A percentile compares a stretch with the other conserved stretches of the same genome.
These are phyloP conservation scores for Neophaeococcomyces aloes DNA, from an alignment of 2,329 filamentous ascomycete genomes.

Conservation along the genomic window DNA sequence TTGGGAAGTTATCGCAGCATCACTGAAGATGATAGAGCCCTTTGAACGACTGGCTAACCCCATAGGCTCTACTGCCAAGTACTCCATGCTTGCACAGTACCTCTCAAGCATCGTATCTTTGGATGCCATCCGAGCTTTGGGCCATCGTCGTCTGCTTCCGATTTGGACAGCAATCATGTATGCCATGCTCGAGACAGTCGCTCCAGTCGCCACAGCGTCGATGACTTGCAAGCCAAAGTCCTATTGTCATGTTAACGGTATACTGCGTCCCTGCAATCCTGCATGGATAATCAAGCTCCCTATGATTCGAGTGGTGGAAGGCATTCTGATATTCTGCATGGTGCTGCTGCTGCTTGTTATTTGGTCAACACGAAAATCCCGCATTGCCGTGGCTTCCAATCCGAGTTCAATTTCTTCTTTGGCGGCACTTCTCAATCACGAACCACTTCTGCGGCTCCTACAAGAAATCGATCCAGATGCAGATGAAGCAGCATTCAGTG, in stretches of 20 bases:
- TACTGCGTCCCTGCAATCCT: slow-evolving; percentile 6
- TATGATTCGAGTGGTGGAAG: slow-evolving; percentile 6
- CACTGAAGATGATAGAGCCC: slow-evolving; percentile 13
- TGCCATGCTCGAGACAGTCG: slow-evolving; percentile 2
- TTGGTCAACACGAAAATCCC: slow-evolving; percentile 2
- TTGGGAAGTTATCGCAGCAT: slow-evolving; percentile 10
- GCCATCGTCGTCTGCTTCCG: slow-evolving; percentile 1
- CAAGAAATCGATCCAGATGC: not conserved
- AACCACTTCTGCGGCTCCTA: slow-evolving; percentile 1
- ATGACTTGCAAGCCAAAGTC: slow-evolving; percentile 7
- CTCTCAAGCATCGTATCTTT: slow-evolving; percentile 5
- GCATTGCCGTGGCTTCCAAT: slow-evolving; percentile 9
- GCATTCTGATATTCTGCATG: slow-evolving; percentile 3
- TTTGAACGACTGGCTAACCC: slow-evolving; percentile 11
- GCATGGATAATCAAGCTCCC: slow-evolving; percentile 10
- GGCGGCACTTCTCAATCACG: slow-evolving; percentile 10
- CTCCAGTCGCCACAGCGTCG: slow-evolving; percentile 5
- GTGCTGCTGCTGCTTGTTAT: slow-evolving; percentile 8
- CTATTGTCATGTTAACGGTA: not conserved
- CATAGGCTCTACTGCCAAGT: slow-evolving; percentile 8
- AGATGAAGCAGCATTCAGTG: not conserved
- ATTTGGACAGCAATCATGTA: slow-evolving; percentile 4
- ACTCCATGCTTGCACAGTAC: slow-evolving; percentile 12
- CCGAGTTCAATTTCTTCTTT: slow-evolving; percentile 10
- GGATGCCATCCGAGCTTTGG: not conserved